A percentile compares a stretch with the other conserved stretches of the same genome.
phyloP scores from a whole-genome alignment of 2,329 filamentous ascomycete genomes.

The Xylariaceae sp. region DNA sequence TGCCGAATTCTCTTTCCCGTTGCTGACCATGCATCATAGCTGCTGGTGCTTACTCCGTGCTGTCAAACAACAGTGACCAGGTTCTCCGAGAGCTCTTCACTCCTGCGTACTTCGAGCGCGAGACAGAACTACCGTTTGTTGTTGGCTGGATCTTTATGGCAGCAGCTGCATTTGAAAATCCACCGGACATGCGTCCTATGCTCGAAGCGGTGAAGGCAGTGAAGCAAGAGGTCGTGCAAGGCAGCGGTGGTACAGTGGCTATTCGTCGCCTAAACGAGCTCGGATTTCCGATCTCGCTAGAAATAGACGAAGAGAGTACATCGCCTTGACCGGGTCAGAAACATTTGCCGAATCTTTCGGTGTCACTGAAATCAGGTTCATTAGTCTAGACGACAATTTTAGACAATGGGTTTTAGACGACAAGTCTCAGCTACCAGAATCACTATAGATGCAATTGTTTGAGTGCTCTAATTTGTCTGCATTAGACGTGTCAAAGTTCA shows the following conservation, averaged over 20 bases:
- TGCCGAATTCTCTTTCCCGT: slow-evolving; percentile 3
- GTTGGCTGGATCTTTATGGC: slow-evolving; percentile 7
- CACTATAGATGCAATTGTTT: no score
- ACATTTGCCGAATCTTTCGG: no score
- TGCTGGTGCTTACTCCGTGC: slow-evolving; percentile 6
- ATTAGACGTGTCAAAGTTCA: no score
- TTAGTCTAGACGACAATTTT: no score
- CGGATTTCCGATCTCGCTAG: slow-evolving; percentile 2
- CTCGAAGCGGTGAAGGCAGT: slow-evolving; percentile 5
- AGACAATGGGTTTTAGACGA: no score
- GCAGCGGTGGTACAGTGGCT: not conserved
- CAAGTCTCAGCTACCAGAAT: no score
- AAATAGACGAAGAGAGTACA: not conserved
- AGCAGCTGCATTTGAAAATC: not conserved
- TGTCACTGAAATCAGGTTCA: no score
- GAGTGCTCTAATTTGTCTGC: no score
- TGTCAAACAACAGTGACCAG: slow-evolving; percentile 5
- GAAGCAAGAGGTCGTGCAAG: not conserved
- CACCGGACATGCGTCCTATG: slow-evolving; percentile 5
- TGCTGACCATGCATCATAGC: slow-evolving; percentile 5
- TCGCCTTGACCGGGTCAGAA: no score
- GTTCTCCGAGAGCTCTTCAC: slow-evolving; percentile 4
- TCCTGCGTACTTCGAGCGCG: slow-evolving; percentile 7
- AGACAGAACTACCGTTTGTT: slow-evolving; percentile 5
- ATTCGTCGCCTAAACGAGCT: slow-evolving; percentile 6